Base-by-base conservation (phyloP, 176 grass and related monocot genomes). In the Carex myosuroides region DNA sequence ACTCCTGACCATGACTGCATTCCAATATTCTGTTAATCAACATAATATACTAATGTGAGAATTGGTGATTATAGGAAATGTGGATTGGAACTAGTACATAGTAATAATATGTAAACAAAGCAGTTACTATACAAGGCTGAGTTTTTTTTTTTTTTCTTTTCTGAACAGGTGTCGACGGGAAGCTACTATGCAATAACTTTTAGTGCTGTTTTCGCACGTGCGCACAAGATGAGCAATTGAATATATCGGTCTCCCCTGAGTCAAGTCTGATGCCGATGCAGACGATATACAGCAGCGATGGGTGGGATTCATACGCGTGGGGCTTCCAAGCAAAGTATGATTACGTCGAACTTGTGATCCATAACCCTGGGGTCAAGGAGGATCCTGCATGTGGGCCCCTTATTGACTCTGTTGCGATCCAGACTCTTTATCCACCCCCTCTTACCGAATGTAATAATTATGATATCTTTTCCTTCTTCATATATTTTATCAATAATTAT, bases 241-340 rank as follows among this genome's bases (percentile, higher is more conserved):
- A 94, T 84, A 73, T 98, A 8, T 94, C 95, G 2, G 92, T 90
- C 8, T 90, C 81, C 46, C 90, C 89, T 18, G 92, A 98, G 85
- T 92, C 77, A 42, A 87, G 89, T 3, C 53, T 92, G 16, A 65
- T 97, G 12, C 89, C 92, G 12, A 90, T 94, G 59, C 92, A 98
- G 90, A 98, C 92, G 30, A 74, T 91, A 57, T 98, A 92, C 87
- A 87, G 89, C 85, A 90, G 92, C 84, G 88, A 16, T 64, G 95
- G 95, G 3, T 98, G 92, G 95, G 95, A 92, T 82, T 94, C 89
- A 46, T 94, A 98, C 80, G 81, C 90, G 13, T 94, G 95, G 95
- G 92, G 87, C 0, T 98, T 98, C 90, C 85, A 85, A 77, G 92
- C 92, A 21, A 85, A 89, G 84, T 20, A 87, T 13, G 71, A 60